A percentile compares a stretch with the other conserved stretches of the same genome.
These are phyloP conservation scores for Podospora pseudoanserina DNA, from an alignment of 495 filamentous ascomycete genomes.

Conservation along the genomic window DNA sequence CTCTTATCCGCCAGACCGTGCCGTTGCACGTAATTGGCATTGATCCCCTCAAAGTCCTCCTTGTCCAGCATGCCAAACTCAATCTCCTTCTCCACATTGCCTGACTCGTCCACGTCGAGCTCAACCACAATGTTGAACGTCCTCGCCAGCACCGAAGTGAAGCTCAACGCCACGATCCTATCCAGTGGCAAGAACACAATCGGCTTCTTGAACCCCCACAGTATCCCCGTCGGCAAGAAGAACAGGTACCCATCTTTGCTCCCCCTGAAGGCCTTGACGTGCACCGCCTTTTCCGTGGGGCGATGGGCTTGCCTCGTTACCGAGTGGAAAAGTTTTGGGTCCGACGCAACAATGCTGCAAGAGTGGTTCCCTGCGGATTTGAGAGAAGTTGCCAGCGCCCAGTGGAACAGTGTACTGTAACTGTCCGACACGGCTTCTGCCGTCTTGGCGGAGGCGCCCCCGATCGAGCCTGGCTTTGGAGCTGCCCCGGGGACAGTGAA, in stretches of 20 bases:
- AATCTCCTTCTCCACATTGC: conserved; percentile 56
- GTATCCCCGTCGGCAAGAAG: conserved; percentile 77
- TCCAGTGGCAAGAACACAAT: conserved; percentile 80
- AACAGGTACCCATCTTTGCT: conserved; percentile 96
- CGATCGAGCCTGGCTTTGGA: conserved; percentile 59
- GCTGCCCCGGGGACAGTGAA: conserved; percentile 76
- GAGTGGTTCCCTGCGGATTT: conserved; percentile 51
- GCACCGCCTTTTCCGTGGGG: conserved; percentile 85
- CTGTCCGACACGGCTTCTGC: conserved; percentile 55
- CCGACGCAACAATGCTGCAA: conserved; percentile 60
- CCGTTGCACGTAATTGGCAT: conserved; percentile 68
- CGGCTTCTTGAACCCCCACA: conserved; percentile 96
- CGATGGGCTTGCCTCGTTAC: conserved; percentile 75
- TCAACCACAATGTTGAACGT: conserved; percentile 90
- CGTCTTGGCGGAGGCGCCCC: conserved; percentile 39
- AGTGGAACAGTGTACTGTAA: conserved; percentile 60
- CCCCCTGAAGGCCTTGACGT: conserved; percentile 86
- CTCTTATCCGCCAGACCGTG: conserved; percentile 86
- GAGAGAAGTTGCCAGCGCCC: conserved; percentile 60
- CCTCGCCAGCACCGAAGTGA: conserved; percentile 82
- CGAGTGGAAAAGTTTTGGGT: conserved; percentile 72
- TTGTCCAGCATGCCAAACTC: conserved; percentile 88
- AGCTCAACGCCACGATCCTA: conserved; percentile 74
- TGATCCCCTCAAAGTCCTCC: conserved; percentile 78
- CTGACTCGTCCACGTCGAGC: conserved; percentile 41